phyloP scores from a whole-genome alignment of 495 filamentous ascomycete genomes.

The Penicillium paradoxum region DNA sequence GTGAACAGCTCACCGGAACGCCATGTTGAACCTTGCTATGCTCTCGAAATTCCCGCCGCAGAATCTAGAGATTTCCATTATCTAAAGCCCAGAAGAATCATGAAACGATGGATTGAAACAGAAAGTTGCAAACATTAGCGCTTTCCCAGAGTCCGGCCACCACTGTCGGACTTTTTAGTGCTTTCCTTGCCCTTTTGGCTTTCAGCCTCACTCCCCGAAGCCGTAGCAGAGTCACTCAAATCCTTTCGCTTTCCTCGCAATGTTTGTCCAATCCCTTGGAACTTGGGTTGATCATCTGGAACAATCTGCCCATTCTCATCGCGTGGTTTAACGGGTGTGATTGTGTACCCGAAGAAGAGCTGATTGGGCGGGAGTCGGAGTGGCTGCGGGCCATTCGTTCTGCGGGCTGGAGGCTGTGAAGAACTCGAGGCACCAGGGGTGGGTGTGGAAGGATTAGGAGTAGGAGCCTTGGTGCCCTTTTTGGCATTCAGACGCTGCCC shows the following conservation, averaged over 20 bases:
- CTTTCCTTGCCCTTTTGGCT: conserved; percentile 24
- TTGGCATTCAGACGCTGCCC: conserved; percentile 77
- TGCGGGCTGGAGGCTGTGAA: conserved; percentile 39
- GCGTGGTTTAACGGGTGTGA: conserved; percentile 79
- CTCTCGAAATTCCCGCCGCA: conserved; percentile 8
- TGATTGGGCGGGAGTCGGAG: conserved; percentile 82
- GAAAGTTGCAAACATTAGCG: conserved; percentile 14
- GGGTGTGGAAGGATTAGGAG: conserved; percentile 76
- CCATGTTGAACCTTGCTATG: conserved; percentile 28
- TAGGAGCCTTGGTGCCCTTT: conserved; percentile 72
- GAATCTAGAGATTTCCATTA: conserved; percentile 12
- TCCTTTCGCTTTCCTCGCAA: conserved; percentile 62
- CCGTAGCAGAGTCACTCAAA: conserved; percentile 31
- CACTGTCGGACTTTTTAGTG: conserved; percentile 7
- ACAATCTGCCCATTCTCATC: conserved; percentile 59
- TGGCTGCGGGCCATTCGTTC: conserved; percentile 78
- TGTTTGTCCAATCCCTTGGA: conserved; percentile 87
- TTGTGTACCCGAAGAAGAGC: conserved; percentile 91
- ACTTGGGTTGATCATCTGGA: conserved; percentile 66
- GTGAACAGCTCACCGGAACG: conserved; percentile 14
- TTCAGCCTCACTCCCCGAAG: conserved; percentile 31
- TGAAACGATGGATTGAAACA: conserved; percentile 6
- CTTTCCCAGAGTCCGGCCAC: conserved; percentile 23
- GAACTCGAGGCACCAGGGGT: conserved; percentile 62
- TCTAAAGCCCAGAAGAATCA: conserved; percentile 10